Evolutionary conservation across 768 basidiomycete species (phyloP), one percentile per base, ranked within the genome.

Genomic region (Xanthoconium purpureum): DNA sequence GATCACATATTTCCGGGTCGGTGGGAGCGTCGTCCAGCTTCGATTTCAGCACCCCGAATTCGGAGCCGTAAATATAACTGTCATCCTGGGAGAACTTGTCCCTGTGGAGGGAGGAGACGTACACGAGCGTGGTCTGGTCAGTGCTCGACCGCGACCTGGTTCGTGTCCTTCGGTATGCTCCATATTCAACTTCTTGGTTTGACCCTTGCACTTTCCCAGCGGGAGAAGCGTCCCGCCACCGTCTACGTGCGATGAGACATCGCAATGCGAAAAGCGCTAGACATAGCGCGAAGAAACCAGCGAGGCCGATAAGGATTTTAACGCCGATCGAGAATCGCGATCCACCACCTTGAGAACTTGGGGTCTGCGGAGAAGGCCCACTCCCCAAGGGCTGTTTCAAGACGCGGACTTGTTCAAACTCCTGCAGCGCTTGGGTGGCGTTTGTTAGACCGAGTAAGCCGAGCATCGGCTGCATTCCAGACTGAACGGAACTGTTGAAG

Each of bases 361-460:
- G 24, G 20, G 47, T 52, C 50, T 60, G 52, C 46, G 54, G 53
- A 46, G 52, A 20, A 55, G 59, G 17, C 49, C 54, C 11, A 59
- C 59, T 46, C 46, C 64, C 65, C n/a, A 89, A 71, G 0, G 88
- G 83, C 55, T 83, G 77, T 47, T 85, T 79, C 33, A 85, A 71
- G 14, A 91, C 81, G 5, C 91, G 83, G 6, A 90, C 87, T 5
- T 76, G 80, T 44, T 83, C 66, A 72, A 91, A 93, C 59, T 91
- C 87, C 2, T 78, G 70, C 56, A 91, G 63, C 0, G 91, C 90
- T 5, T 65, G 67, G 0, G 80, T 77, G 0, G 82, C 75, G 60
- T 91, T 79, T 3, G 88, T 90, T 1, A 93, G 73, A 5, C 77
- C 66, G 20, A 89, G 56, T 8, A 93, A 67, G 0, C 89, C 90